Base-by-base conservation (phyloP, 768 basidiomycete species). In the Cyclocybe aegerita region DNA sequence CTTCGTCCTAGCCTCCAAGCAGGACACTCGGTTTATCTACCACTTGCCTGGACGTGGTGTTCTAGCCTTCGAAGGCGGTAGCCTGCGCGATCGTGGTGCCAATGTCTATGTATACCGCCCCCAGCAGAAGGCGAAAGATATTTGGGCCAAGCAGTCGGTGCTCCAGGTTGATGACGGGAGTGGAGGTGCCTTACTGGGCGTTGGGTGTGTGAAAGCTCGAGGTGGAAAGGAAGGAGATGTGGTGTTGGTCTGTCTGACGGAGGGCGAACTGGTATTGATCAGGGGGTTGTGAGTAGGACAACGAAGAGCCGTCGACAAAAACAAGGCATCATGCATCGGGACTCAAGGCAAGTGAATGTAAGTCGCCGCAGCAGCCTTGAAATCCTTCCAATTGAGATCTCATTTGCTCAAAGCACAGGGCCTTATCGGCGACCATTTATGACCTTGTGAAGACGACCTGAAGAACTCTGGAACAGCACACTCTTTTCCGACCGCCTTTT, bases 1-100 rank as follows among this genome's bases (percentile, higher is more conserved):
- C 0, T 99, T 98, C 63, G 96, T 99, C 36, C 75, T 99, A 43
- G 93, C 93, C 7, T 93, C 91, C 9, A 98, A 98, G 64, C 85
- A 82, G 29, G 93, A 98, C 65, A 84, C 89, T 0, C 83, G 92
- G 14, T 93, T 95, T 70, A 90, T 90, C 1, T 81, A 88, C 60
- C 93, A 98, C 61, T 67, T 83, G 32, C 66, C 77, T 0, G 67
- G 68, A 1, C 65, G 73, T 38, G 76, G 76, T 4, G 84, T 90
- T 2, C 71, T 93, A 41, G 93, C 93, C 0, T 94, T 98, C 58
- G 95, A 98, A 67, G 83, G 83, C 52, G 91, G 64, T 3, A 60
- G 89, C 9, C 63, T 77, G 1, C 69, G 72, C 32, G 79, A 80
- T 50, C 79, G 83, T 23, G 85, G 87, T 17, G 88, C 89, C 2